A percentile compares a stretch with the other conserved stretches of the same genome.
These are phyloP conservation scores for Fusarium verrucosum DNA, from an alignment of 2,329 filamentous ascomycete genomes.

Conservation along the genomic window DNA sequence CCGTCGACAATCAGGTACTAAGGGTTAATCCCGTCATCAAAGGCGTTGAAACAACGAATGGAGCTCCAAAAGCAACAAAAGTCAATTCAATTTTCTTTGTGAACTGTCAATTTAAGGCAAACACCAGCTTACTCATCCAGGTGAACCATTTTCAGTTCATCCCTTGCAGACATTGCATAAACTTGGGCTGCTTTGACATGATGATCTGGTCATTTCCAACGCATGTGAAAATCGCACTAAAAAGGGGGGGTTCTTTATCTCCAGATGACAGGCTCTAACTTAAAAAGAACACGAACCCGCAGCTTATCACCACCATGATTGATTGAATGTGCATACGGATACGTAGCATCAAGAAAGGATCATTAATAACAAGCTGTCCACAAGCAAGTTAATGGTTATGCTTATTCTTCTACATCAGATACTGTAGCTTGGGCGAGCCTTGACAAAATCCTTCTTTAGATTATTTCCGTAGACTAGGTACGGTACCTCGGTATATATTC, in stretches of 20 bases:
- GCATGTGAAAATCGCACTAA: constrained; percentile 46
- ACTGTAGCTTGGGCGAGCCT: background rate
- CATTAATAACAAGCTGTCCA: background rate
- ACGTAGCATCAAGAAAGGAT: constrained; percentile 8
- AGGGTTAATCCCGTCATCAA: constrained; percentile 33
- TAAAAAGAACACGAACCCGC: constrained; percentile 27
- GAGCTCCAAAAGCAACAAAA: background rate
- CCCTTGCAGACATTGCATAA: constrained; percentile 22
- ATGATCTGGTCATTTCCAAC: constrained; percentile 45
- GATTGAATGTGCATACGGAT: too few species aligned
- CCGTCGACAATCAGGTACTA: too few species aligned
- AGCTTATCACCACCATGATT: constrained; percentile 28
- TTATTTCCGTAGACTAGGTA: background rate
- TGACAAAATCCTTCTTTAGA: background rate
- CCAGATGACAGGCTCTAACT: constrained; percentile 18
- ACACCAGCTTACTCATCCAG: constrained; percentile 20
- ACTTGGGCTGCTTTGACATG: constrained; percentile 42
- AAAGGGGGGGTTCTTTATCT: constrained; percentile 37
- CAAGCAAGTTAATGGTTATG: background rate
- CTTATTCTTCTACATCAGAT: background rate
- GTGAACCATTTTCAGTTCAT: background rate
- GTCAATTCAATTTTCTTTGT: background rate
- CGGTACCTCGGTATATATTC: too few species aligned
- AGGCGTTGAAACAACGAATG: constrained; percentile 28
- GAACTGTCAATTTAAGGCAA: constrained; percentile 8